These are phyloP conservation scores for Monascus ruber DNA, from an alignment of 2,329 filamentous ascomycete genomes.

Conservation along the genomic window DNA sequence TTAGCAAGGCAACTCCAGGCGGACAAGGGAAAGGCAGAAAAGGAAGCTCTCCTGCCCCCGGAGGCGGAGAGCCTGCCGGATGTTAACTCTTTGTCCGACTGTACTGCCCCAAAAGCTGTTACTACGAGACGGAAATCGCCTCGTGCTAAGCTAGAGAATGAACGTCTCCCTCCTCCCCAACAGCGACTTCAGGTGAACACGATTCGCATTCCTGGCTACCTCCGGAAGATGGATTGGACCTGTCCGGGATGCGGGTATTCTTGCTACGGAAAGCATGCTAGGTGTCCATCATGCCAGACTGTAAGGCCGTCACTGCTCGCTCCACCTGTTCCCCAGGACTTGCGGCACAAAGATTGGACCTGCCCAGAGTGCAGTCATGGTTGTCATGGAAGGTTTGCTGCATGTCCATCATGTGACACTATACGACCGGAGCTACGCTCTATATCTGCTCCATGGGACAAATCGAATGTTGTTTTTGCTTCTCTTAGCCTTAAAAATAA, in stretches of 20 bases:
- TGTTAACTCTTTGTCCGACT: too few relatives aligned
- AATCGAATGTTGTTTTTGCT: too few relatives aligned
- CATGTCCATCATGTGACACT: too few relatives aligned
- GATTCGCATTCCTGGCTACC: background rate
- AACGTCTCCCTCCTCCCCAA: constrained; percentile 7
- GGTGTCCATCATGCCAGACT: constrained; percentile 19
- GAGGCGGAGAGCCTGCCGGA: too few relatives aligned
- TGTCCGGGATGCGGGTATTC: constrained; percentile 15
- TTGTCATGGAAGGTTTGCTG: too few relatives aligned
- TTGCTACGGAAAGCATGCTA: constrained; percentile 10
- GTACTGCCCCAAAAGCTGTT: too few relatives aligned
- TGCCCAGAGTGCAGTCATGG: too few relatives aligned
- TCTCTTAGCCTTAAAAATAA: too few relatives aligned
- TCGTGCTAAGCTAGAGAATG: background rate
- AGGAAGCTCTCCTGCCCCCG: background rate
- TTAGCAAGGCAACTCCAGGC: constrained; percentile 5
- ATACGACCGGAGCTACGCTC: background rate
- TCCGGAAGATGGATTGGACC: constrained; percentile 12
- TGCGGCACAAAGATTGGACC: too few relatives aligned
- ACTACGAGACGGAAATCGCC: too few relatives aligned
- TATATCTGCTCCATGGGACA: too few relatives aligned
- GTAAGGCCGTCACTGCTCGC: constrained; percentile 8
- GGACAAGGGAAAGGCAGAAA: constrained; percentile 2
- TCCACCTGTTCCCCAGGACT: too few relatives aligned
- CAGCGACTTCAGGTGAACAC: constrained; percentile 3